Evolutionary conservation across 2,329 filamentous ascomycete species (phyloP), one percentile per base, ranked within the genome.

Genomic region (Penicillium sp.): DNA sequence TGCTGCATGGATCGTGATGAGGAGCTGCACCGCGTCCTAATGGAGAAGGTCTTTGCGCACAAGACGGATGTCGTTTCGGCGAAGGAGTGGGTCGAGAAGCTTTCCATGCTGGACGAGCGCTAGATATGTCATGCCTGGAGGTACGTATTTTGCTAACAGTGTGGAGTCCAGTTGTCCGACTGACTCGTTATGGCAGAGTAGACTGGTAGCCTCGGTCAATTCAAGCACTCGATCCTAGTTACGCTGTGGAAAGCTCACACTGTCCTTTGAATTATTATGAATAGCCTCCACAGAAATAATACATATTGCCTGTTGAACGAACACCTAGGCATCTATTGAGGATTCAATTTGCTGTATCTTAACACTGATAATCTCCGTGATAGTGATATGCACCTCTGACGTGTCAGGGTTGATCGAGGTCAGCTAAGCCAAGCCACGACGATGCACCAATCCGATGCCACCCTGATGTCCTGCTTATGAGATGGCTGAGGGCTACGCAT

Each of bases 1-100:
- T 58, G 73, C 7, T 75, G 74, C 51, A 59, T 72, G 58, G 74
- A 76, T 59, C 46, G 48, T 0, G 61, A 74, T 18, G 55, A 61
- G 11, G 69, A 72, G n/a, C 60, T 73, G 7, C 74, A 76, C 52
- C 47, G 63, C 4, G 32, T 74, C 4, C 26, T 76, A 48, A 63
- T 75, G 53, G 59, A 69, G 8, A 72, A 71, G 60, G 61, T 76
- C 2, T 70, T 76, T 48, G 37, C 57, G 11, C 65, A 61, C 50
- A 71, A 72, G 59, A 64, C 61, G 4, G 55, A 61, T 2, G 64
- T 74, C 26, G 13, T 70, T 18, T 61, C 58, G 45, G 61, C 66
- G 1, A 56, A 61, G 22, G 63, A 69, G 47, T 75, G 74, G 74
- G 10, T 68, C 2, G n/a, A 38, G 8, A 31, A 48, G 24, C 18